Evolutionary conservation across 495 filamentous ascomycete species (phyloP), one percentile per base, ranked within the genome.

Genomic region (Annulohypoxylon nitens): DNA sequence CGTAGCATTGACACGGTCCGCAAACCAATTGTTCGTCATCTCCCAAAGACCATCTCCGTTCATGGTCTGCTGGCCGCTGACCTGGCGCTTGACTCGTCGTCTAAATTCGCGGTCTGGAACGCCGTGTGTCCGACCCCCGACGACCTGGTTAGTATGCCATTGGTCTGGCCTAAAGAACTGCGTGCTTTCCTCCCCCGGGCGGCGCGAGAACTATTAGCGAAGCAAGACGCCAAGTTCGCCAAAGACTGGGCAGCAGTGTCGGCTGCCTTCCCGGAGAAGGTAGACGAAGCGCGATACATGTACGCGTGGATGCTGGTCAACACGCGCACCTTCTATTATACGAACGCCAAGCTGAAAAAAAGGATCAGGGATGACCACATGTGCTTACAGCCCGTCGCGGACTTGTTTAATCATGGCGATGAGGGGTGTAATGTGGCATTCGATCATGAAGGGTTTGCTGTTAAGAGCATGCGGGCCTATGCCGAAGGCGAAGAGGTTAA

Each of bases 271-370:
- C 87, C 87, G 1, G 47, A 61, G 5, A 73, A 83, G 12, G 81
- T 89, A 1, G 74, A 84, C 9, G 85, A 86, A 72, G 81, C 85
- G 1, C 75, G 78, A 7, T 95, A 91, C 78, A 83, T 84, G 3
- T 91, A 95, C 78, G 81, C 88, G 69, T 97, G 94, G 94, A 84
- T 92, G 12, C 87, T 93, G 61, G 89, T 95, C 51, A 97, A 97
- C 74, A 94, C 93, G 2, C 87, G 94, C 58, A 92, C 90, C 34
- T 94, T 97, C 76, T 95, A 92, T 76, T 92, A 88, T 81, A 81
- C 88, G n/a, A 83, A 82, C 18, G 81, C 84, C 1, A 82, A 79
- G 3, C 79, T 83, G 53, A 86, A 90, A 61, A 77, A 84, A 12
- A 86, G 88, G 0, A 76, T 83, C 26, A 82, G 79, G 1, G 91